These are phyloP conservation scores for Physcomitrium patens DNA, from an alignment of 225 moss, liverwort and hornwort species.

Conservation along the genomic window DNA sequence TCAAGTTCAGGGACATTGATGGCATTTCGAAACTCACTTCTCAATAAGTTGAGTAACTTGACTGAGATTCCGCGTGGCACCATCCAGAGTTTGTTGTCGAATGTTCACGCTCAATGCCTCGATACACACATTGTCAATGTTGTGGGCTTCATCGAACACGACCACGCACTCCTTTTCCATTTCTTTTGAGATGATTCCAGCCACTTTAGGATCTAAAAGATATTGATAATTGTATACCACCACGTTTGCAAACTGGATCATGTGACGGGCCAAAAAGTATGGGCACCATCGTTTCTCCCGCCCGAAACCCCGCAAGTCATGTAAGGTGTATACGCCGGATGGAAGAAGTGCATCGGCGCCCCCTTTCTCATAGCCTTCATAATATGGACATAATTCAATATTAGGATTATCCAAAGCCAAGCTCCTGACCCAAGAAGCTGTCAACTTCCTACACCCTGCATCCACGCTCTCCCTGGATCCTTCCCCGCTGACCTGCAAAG, in stretches of 20 bases:
- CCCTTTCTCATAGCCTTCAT: slow-evolving; percentile 79
- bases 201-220: slow-evolving; percentile 94
- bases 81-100: slow-evolving; percentile 95
- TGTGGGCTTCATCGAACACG: slow-evolving; percentile 98
- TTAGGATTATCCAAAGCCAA: slow-evolving; percentile 74
- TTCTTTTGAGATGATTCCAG: slow-evolving; percentile 94
- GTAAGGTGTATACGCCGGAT: slow-evolving; percentile 88
- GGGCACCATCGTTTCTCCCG: slow-evolving; percentile 96
- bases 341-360: slow-evolving; percentile 86
- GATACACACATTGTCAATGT: slow-evolving; percentile 98
- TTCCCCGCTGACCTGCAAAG: slow-evolving; percentile 80
- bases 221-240: slow-evolving; percentile 99
- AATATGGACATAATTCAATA: slow-evolving; percentile 75
- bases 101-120: slow-evolving; percentile 98
- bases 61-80: slow-evolving; percentile 84
- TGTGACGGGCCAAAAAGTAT: slow-evolving; percentile 95
- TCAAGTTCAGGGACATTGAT: background rate
- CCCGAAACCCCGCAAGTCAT: slow-evolving; percentile 81
- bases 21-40: slow-evolving; percentile 57
- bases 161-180: slow-evolving; percentile 99
- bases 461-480: slow-evolving; percentile 98
- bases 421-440: slow-evolving; percentile 97
- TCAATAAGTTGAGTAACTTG: slow-evolving; percentile 95
- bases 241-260: slow-evolving; percentile 98
- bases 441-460: slow-evolving; percentile 94